Conservation (phyloP, 129 eudicot species). For the Oenanthe sinensis region DNA sequence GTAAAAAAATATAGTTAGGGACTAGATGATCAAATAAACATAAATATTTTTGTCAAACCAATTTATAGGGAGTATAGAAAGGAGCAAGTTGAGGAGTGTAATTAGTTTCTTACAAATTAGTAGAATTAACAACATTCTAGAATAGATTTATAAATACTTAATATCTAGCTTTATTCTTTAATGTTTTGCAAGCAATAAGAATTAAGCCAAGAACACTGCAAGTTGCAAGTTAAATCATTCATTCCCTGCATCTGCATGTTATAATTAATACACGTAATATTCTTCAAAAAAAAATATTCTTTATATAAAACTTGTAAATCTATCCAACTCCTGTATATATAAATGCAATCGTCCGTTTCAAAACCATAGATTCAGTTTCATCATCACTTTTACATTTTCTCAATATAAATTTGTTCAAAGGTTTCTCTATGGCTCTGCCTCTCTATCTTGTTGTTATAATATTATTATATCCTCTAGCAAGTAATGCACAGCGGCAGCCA, state of each 20-base stretch:
- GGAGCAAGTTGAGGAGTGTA: neutral
- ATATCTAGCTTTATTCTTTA: neutral
- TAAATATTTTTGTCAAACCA: neutral
- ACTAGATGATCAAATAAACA: neutral
- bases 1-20: neutral
- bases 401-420: neutral
- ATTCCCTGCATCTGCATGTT: neutral
- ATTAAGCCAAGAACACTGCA: neutral
- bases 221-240: constrained; percentile 9
- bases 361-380: neutral
- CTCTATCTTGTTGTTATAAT: constrained; percentile 26
- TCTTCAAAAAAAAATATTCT: too few relatives aligned
- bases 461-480: constrained; percentile 21
- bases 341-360: constrained; percentile 15
- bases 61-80: neutral
- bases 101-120: neutral
- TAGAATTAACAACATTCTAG: neutral
- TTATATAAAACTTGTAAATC: neutral
- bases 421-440: constrained; percentile 22
- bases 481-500: constrained; percentile 50
- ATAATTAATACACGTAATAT: neutral
- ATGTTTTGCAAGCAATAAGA: neutral
- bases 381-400: neutral
- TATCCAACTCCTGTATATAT: constrained; percentile 30
- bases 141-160: neutral